Conservation (phyloP, 108 stramenopile genomes). For the Nannochloropsis oceanica region DNA sequence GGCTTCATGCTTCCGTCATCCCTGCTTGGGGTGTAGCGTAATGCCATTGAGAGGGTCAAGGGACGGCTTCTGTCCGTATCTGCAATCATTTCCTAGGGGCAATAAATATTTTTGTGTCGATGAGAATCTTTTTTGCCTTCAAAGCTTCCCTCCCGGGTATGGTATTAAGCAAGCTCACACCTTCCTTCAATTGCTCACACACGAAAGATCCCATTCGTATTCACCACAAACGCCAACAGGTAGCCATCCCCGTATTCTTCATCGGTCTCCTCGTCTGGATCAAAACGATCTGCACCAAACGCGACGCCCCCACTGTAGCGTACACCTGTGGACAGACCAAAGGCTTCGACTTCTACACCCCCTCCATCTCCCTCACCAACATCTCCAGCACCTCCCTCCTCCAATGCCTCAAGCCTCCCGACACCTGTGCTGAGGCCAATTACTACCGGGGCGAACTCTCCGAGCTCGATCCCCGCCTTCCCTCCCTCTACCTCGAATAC, state of each 20-base stretch:
- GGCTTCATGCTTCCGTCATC: too few species aligned
- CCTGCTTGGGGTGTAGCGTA: too few species aligned
- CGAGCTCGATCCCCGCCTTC: not conserved
- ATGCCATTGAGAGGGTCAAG: too few species aligned
- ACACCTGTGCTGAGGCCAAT: not conserved
- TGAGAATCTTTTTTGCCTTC: too few species aligned
- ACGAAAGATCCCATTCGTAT: too few species aligned
- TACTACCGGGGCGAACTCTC: not conserved
- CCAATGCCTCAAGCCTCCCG: conserved; percentile 5
- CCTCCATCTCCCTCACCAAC: not conserved
- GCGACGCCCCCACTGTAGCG: conserved; percentile 6
- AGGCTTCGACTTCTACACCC: conserved; percentile 7
- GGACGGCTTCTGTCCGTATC: too few species aligned
- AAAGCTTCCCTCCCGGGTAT: too few species aligned
- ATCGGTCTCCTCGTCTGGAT: conserved; percentile 32
- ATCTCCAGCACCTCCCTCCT: not conserved
- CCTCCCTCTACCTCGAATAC: conserved; percentile 3
- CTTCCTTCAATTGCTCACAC: too few species aligned
- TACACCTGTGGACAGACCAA: conserved; percentile 21
- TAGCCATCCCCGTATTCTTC: conserved; percentile 17
- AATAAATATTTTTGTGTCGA: too few species aligned
- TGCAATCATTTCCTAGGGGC: too few species aligned
- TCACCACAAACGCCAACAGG: not conserved
- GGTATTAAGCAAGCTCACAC: too few species aligned
- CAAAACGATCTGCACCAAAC: conserved; percentile 8